Evolutionary conservation across 305 asterid genomes (phyloP).

Genomic region (Galium porrigens): DNA sequence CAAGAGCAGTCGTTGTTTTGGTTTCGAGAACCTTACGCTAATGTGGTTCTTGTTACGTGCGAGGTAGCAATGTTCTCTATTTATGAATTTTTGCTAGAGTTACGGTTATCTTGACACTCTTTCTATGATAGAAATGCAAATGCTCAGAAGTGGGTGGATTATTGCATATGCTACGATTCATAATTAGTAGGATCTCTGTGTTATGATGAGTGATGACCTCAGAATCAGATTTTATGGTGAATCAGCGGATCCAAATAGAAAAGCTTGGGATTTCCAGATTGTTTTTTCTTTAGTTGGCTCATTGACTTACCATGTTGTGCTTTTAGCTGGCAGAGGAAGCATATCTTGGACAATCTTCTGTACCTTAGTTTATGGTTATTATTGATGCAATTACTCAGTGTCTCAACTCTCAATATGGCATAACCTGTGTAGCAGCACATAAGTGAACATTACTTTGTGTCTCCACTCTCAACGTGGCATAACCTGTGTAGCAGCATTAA

Average conservation of each 20-base stretch:
- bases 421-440: not conserved
- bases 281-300: not conserved
- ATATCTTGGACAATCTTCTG: not conserved
- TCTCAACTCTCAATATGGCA: not conserved
- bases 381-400: not conserved
- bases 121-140: not conserved
- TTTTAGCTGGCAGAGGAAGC: not conserved
- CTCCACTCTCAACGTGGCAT: not conserved
- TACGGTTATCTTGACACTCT: not conserved
- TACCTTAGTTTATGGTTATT: not conserved
- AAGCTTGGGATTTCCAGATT: not conserved
- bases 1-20: conserved; percentile 88
- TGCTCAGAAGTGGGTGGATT: not conserved
- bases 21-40: conserved; percentile 94
- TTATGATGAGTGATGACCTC: not conserved
- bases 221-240: not conserved
- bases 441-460: not conserved
- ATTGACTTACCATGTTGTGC: not conserved
- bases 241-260: not conserved
- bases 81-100: not conserved
- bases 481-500: conserved; percentile 1
- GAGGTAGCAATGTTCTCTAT: conserved; percentile 43
- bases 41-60: conserved; percentile 75
- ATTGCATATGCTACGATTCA: not conserved
- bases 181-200: not conserved